These are phyloP conservation scores for Elongisporangium undulatum DNA, from an alignment of 352 stramenopile species.

Conservation along the genomic window DNA sequence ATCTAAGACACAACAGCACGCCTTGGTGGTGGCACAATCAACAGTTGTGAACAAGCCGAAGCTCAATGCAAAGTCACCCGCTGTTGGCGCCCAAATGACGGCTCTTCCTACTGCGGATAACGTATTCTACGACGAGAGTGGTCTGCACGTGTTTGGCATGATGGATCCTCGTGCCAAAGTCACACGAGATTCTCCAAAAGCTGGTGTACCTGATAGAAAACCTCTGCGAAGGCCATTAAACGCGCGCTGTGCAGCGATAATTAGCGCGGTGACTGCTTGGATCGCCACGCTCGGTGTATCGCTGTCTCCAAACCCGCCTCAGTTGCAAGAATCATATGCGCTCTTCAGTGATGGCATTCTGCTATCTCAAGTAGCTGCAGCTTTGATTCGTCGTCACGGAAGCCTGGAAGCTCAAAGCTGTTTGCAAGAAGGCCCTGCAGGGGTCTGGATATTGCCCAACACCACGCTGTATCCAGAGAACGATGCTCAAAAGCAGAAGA, in stretches of 20 bases:
- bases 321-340: not conserved
- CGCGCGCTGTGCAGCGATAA: not conserved
- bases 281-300: slow-evolving; percentile 12
- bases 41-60: slow-evolving; percentile 2
- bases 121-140: slow-evolving; percentile 13
- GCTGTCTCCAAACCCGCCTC: not conserved
- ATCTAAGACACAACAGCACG: not conserved
- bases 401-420: not conserved
- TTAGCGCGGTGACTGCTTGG: not conserved
- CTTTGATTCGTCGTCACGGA: slow-evolving; percentile 10
- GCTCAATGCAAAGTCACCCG: not conserved
- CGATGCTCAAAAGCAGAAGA: slow-evolving; percentile 4
- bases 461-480: slow-evolving; percentile 5
- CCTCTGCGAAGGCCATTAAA: not conserved
- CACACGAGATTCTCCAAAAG: not conserved
- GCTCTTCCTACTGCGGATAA: slow-evolving; percentile 2
- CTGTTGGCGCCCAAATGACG: not conserved
- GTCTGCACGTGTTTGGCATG: slow-evolving; percentile 34
- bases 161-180: slow-evolving; percentile 19
- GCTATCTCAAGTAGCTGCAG: slow-evolving; percentile 27
- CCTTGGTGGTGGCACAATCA: not conserved
- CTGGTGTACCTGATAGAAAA: not conserved
- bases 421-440: not conserved
- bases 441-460: not conserved
- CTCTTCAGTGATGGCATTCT: slow-evolving; percentile 28